Conservation (phyloP, 2,329 filamentous ascomycete species). For the Fusarium sp. region DNA sequence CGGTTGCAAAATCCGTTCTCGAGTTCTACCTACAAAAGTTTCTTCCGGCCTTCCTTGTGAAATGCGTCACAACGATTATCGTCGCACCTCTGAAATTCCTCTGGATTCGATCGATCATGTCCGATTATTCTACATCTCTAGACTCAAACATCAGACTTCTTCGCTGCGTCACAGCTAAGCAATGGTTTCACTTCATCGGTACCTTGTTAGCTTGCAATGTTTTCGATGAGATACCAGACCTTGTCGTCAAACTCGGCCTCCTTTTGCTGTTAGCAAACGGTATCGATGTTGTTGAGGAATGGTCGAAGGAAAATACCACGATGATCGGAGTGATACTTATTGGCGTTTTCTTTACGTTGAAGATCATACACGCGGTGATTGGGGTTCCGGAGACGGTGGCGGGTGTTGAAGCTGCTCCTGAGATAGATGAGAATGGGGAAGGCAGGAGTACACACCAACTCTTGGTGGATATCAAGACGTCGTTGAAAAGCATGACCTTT, state of each 20-base stretch:
- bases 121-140: accelerated
- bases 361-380: background rate
- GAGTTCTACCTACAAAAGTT: accelerated
- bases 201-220: background rate
- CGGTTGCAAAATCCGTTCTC: background rate
- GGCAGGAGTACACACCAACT: background rate
- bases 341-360: background rate
- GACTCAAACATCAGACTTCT: background rate
- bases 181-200: background rate
- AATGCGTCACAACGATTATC: background rate
- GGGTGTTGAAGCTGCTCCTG: background rate
- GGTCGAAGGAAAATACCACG: background rate
- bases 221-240: background rate
- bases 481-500: background rate
- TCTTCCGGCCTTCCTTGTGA: accelerated
- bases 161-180: background rate
- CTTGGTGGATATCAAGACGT: background rate
- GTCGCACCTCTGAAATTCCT: background rate
- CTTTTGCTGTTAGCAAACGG: background rate
- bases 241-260: background rate
- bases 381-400: background rate
- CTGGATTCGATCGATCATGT: background rate
- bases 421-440: background rate
- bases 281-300: background rate
- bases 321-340: accelerated